Percentiles rank a stretch among this genome's conserved stretches.
Evolutionary conservation across 1,284 basidiomycete species (phyloP).

Genomic region (Farysia itapuensis): DNA sequence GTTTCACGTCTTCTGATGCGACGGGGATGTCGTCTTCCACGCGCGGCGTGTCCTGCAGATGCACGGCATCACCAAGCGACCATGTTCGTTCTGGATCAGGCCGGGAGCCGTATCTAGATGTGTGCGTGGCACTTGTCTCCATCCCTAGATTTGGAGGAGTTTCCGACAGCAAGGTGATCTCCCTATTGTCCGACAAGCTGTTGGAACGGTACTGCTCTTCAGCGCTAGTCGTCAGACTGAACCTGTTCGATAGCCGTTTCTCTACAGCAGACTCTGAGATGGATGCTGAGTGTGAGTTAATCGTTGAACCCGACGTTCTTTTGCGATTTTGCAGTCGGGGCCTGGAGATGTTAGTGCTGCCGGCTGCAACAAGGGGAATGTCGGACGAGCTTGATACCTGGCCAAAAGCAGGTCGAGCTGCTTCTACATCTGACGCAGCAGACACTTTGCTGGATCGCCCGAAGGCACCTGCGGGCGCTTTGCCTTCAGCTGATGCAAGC

Average conservation of each 20-base stretch:
- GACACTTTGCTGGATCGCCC: constrained; percentile 5
- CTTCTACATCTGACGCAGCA: neutral
- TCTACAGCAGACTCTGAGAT: constrained; percentile 8
- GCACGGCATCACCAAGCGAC: neutral
- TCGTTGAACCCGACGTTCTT: constrained; percentile 14
- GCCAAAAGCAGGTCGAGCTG: constrained; percentile 19
- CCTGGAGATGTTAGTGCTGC: constrained; percentile 15
- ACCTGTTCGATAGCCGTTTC: constrained; percentile 14
- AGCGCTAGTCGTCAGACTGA: constrained; percentile 10
- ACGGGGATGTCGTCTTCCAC: neutral
- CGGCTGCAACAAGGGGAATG: constrained; percentile 14
- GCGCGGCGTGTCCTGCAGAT: neutral
- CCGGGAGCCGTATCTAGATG: no score
- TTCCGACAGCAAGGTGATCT: neutral
- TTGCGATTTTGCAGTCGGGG: constrained; percentile 9
- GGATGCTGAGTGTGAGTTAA: constrained; percentile 15
- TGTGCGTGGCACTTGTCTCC: neutral
- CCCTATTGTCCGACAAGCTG: neutral
- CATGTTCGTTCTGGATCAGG: neutral
- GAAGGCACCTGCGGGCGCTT: constrained; percentile 27
- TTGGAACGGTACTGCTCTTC: neutral
- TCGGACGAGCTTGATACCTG: constrained; percentile 29
- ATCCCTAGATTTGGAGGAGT: neutral
- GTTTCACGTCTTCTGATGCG: neutral
- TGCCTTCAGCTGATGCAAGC: constrained; percentile 7